Percentiles rank a stretch among this genome's conserved stretches.
Conservation (phyloP, 345 rosid genomes). For the Rhodomyrtus tomentosa region DNA sequence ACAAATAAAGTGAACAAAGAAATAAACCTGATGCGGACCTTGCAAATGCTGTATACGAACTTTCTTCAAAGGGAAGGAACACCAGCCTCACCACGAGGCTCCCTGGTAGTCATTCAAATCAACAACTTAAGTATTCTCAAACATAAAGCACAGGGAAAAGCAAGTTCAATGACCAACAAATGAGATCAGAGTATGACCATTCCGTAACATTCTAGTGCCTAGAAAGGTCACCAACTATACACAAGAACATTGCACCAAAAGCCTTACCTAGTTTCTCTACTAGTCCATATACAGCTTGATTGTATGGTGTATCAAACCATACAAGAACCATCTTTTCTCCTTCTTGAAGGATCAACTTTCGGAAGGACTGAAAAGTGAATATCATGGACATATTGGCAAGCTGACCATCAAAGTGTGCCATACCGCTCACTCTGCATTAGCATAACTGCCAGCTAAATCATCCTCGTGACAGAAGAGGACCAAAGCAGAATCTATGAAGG, state of each 20-base stretch:
- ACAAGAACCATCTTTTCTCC: constrained; percentile 95
- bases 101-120: constrained; percentile 30
- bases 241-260: not conserved
- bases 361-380: constrained; percentile 78
- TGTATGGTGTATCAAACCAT: constrained; percentile 91
- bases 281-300: constrained; percentile 92
- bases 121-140: constrained; percentile 1
- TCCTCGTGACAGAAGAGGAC: not conserved
- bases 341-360: constrained; percentile 87
- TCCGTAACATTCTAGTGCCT: not conserved
- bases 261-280: constrained; percentile 83
- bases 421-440: constrained; percentile 40
- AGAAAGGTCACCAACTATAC: not conserved
- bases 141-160: not conserved
- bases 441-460: constrained; percentile 1
- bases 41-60: constrained; percentile 90
- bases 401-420: constrained; percentile 50
- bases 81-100: constrained; percentile 93
- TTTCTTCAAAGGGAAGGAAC: constrained; percentile 95
- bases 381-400: constrained; percentile 75
- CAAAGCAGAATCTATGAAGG: not conserved
- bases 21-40: constrained; percentile 94
- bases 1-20: constrained; percentile 27
- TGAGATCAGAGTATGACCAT: not conserved
- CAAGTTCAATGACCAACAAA: not conserved